Conservation (phyloP, 306 rosid species). For the Prunus mume region DNA sequence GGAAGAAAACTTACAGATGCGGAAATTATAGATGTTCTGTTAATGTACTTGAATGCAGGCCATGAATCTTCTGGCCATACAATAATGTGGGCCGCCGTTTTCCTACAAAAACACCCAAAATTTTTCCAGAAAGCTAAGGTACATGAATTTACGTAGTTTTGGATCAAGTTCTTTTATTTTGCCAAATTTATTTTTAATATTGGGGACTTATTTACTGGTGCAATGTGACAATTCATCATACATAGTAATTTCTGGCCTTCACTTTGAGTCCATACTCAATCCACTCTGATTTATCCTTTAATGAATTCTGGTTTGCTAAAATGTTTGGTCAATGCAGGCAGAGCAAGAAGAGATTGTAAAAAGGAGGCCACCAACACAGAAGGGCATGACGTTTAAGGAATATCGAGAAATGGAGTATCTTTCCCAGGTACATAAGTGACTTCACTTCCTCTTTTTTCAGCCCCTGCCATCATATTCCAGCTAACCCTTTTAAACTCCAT, state of each 20-base stretch:
- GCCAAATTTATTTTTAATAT: not conserved
- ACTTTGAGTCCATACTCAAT: not conserved
- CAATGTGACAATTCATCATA: not conserved
- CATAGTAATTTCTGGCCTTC: not conserved
- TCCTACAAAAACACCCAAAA: conserved; percentile 58
- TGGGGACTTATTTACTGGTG: not conserved
- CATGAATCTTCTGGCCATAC: conserved; percentile 95
- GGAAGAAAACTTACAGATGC: conserved; percentile 65
- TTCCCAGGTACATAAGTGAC: conserved; percentile 45
- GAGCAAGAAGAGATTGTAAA: conserved; percentile 71
- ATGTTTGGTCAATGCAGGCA: conserved; percentile 30
- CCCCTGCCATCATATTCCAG: not conserved
- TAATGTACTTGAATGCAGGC: conserved; percentile 94
- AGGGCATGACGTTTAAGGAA: conserved; percentile 66
- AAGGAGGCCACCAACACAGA: conserved; percentile 65
- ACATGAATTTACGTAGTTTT: not conserved
- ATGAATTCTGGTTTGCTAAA: no score
- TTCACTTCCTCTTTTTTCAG: not conserved
- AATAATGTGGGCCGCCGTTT: conserved; percentile 74
- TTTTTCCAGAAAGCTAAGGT: conserved; percentile 72
- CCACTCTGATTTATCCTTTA: not conserved
- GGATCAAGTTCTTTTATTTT: not conserved
- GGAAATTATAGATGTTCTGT: conserved; percentile 66
- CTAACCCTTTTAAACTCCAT: not conserved
- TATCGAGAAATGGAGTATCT: conserved; percentile 75